phyloP scores from a whole-genome alignment of 139 green algal genomes.

The Marvania coccoides region DNA sequence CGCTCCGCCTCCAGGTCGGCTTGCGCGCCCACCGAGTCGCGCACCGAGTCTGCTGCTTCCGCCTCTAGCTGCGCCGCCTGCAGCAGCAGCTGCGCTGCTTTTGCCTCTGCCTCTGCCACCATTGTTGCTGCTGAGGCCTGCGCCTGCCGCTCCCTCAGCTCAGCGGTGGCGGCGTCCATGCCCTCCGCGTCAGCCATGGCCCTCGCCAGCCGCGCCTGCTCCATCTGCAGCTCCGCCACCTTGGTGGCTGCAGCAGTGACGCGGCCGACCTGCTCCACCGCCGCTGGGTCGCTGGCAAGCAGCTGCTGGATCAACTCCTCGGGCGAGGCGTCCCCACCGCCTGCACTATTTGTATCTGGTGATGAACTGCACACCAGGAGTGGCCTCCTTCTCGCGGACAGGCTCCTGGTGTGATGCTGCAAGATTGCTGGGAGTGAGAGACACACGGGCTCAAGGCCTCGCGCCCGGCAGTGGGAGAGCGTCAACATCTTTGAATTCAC shows the following conservation, averaged over 20 bases:
- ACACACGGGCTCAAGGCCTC: too few relatives aligned
- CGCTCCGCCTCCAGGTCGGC: conserved; percentile 40
- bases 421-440: too few relatives aligned
- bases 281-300: conserved; percentile 25
- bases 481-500: too few relatives aligned
- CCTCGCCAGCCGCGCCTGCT: conserved; percentile 11
- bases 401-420: too few relatives aligned
- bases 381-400: too few relatives aligned
- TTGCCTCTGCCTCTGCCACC: conserved; percentile 59
- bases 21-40: background rate
- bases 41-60: background rate
- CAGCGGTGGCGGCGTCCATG: background rate
- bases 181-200: conserved; percentile 2
- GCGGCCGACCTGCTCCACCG: conserved; percentile 34
- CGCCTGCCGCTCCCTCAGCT: background rate
- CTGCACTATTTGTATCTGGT: background rate
- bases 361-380: too few relatives aligned
- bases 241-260: conserved; percentile 45
- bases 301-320: conserved; percentile 10
- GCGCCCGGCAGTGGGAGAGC: too few relatives aligned
- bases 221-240: conserved; percentile 33
- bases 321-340: background rate
- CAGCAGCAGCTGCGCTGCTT: conserved; percentile 48
- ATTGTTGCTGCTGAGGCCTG: background rate
- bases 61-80: conserved; percentile 44